Evolutionary conservation across 495 filamentous ascomycete genomes (phyloP), one percentile per base, ranked within the genome.

Genomic region (Chaetomium tenue): DNA sequence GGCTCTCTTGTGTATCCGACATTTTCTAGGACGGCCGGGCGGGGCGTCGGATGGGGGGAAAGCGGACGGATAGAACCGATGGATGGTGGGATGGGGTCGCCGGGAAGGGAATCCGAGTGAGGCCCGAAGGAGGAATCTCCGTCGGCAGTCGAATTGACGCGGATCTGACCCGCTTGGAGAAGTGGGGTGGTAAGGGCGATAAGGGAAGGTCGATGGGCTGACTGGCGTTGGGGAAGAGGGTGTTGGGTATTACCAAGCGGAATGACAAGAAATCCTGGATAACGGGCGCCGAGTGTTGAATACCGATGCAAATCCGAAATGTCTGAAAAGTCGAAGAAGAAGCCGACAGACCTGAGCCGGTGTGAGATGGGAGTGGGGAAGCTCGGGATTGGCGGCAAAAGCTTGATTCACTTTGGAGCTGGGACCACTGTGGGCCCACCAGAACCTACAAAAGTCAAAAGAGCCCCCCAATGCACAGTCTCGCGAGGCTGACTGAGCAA

Each of bases 261-360:
- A 23, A 25, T 3, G 46, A 51, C 56, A 46, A 44, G 56, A n/a
- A 15, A 25, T 40, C n/a, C 11, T 61, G 47, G 44, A 52, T n/a
- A n/a, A 52, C 23, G 28, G 57, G 18, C 18, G 52, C 40, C 22
- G 59, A 48, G 33, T 28, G 59, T 63, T 60, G 58, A 71, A 75
- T 72, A 72, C 73, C 73, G 73, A 75, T 74, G 63, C 55, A 75
- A 71, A 75, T 72, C 73, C 73, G 73, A 75, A 52, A 51, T 48
- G 40, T 54, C 30, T 58, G 53, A 53, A 37, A 59, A 55, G 42
- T 53, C 42, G 39, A 46, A 55, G 61, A 66, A 71, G 64, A 73
- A 68, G 68, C 71, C 71, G 70, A 74, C 66, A 47, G 40, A 47
- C 25, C 26, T 8, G 8, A 2, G 23, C 47, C 48, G 16, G 40